Base-by-base conservation (phyloP, 148 eudicot genomes). In the Euryodendron excelsum region DNA sequence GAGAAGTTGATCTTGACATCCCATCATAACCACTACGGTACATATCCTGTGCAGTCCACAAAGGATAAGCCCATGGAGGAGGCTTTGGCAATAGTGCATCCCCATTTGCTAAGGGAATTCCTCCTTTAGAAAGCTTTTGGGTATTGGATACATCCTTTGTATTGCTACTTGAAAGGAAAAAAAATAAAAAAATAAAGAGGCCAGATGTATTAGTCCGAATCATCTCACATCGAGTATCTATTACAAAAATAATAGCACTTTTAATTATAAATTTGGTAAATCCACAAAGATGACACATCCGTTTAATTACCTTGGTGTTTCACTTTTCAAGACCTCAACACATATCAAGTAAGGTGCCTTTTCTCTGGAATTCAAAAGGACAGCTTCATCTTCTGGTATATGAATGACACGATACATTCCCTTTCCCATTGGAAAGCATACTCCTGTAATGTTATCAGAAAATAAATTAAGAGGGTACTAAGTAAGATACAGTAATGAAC, bases 331-430 rank as follows among this genome's bases (percentile, higher is more conserved):
- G 71, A 96, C 98, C 86, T 96, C 99, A 76, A 96, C 88, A 78
- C 96, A 96, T 20, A 96, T 93, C 77, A 96, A 81, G 74, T 93
- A 96, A 74, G 99, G 99, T 79, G 98, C 99, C 82, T 96, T 96
- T 79, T 96, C 99, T 75, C 99, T 88, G 12, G 99, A 96, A 83
- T 96, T 96, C 59, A 96, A 68, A 77, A 96, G 99, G 73, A 91
- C 89, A 5, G 96, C 97, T 89, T 96, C 99, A 83, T 96, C 98
- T 87, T 93, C 98, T 23, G 99, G 99, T 78, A 96, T 93, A 80
- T 90, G 79, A 31, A 96, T 84, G 39, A 96, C 92, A 79, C 98
- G 97, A 80, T 89, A 90, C 87, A 90, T 82, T 76, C 98, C 99
- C 86, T 85, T 93, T 62, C 97, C 99, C 91, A 96, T 90, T 17